A percentile compares a stretch with the other conserved stretches of the same genome.
Conservation (phyloP, 2,329 filamentous ascomycete genomes). For the Zarea fungicola region DNA sequence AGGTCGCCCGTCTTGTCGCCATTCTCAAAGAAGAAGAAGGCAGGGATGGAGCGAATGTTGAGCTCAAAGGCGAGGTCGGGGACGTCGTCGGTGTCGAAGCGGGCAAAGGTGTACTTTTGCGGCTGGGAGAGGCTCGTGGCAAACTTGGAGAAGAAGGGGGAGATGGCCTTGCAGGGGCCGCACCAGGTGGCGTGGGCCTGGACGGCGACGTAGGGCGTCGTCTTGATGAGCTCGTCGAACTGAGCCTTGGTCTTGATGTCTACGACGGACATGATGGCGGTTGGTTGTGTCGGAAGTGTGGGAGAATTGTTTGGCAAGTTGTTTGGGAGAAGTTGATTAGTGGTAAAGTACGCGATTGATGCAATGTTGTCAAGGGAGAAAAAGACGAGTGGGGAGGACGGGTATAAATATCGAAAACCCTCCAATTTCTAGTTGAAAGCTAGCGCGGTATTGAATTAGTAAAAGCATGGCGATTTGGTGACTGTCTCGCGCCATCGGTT, state of each 20-base stretch:
- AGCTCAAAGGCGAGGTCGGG: slow-evolving; percentile 45
- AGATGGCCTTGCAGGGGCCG: slow-evolving; percentile 55
- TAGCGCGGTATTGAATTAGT: neutral
- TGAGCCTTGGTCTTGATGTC: slow-evolving; percentile 38
- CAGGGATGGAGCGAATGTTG: slow-evolving; percentile 51
- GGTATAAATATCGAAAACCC: neutral
- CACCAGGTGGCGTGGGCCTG: slow-evolving; percentile 59
- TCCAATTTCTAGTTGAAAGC: neutral
- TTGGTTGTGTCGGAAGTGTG: slow-evolving; percentile 6
- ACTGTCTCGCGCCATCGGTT: neutral
- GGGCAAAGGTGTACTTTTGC: slow-evolving; percentile 47
- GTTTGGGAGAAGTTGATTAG: neutral
- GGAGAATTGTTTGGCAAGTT: neutral
- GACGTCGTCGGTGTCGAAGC: slow-evolving; percentile 54
- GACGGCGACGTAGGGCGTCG: slow-evolving; percentile 46
- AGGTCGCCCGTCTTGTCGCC: slow-evolving; percentile 43
- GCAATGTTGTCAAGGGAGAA: neutral
- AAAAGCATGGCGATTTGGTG: neutral
- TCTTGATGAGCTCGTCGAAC: slow-evolving; percentile 44
- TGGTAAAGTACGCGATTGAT: neutral
- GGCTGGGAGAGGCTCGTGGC: slow-evolving; percentile 33
- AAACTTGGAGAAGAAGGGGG: slow-evolving; percentile 47
- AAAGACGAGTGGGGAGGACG: neutral
- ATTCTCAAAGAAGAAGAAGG: slow-evolving; percentile 56
- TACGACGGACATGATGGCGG: slow-evolving; percentile 28